Percentiles rank a stretch among this genome's conserved stretches.
Evolutionary conservation across 352 stramenopile species (phyloP).

Genomic region (Globisporangium spinosum): DNA sequence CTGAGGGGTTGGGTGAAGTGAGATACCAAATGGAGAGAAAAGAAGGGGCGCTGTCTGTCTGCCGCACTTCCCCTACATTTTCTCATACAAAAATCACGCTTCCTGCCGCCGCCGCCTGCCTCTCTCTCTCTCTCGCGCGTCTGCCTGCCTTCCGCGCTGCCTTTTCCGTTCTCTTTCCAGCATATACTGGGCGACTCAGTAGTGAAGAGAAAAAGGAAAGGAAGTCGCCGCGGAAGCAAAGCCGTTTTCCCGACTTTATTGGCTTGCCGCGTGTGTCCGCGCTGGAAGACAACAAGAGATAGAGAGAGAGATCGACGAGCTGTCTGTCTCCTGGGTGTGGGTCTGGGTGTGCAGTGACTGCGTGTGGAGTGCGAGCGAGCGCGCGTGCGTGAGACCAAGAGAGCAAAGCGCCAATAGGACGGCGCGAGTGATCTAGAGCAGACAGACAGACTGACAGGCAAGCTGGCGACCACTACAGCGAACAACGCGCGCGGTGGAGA

Average conservation of each 20-base stretch:
- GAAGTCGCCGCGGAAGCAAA: not conserved
- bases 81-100: not conserved
- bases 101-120: not conserved
- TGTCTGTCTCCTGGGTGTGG: not conserved
- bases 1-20: not conserved
- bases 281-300: not conserved
- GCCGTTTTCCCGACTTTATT: constrained; percentile 1
- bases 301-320: not conserved
- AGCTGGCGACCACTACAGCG: constrained; percentile 13
- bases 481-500: constrained; percentile 7
- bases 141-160: not conserved
- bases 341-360: not conserved
- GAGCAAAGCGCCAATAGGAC: not conserved
- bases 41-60: not conserved
- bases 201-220: constrained; percentile 2
- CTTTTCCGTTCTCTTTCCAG: not conserved
- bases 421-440: not conserved
- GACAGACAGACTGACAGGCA: constrained; percentile 2
- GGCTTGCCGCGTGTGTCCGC: not conserved
- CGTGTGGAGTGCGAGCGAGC: not conserved
- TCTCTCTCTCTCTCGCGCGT: not conserved
- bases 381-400: not conserved
- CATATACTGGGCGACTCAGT: not conserved
- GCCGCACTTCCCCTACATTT: not conserved
- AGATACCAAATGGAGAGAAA: not conserved